Percentiles rank a stretch among this genome's conserved stretches.
phyloP scores from a whole-genome alignment of 441 rosid genomes.

The Eugenia klotzschiana region DNA sequence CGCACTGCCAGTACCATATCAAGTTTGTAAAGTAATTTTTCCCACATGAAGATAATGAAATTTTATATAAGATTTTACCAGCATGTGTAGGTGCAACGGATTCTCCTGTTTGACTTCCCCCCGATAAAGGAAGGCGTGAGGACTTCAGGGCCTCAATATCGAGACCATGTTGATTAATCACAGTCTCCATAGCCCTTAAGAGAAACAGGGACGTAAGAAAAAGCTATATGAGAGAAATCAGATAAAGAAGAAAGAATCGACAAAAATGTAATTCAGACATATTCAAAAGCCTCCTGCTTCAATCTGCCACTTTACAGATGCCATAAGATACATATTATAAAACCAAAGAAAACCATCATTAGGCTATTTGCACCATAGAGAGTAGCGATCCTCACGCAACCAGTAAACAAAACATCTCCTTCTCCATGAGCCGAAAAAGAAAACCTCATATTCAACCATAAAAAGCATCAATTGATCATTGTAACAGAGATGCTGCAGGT shows the following conservation, averaged over 20 bases:
- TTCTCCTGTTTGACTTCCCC: constrained; percentile 67
- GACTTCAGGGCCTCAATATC: constrained; percentile 85
- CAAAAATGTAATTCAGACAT: background rate
- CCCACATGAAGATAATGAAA: background rate
- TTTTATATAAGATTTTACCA: constrained; percentile 30
- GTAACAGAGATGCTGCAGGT: background rate
- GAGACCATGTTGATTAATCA: constrained; percentile 78
- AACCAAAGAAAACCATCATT: background rate
- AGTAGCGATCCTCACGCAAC: background rate
- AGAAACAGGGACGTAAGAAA: background rate
- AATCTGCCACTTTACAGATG: background rate
- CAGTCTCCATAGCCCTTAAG: constrained; percentile 98
- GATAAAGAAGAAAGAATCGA: background rate
- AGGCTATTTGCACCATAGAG: background rate
- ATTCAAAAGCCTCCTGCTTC: background rate
- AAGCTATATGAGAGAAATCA: constrained; percentile 14
- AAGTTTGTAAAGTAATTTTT: background rate
- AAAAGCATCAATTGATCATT: background rate
- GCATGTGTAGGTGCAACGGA: constrained; percentile 44
- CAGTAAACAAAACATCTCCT: background rate
- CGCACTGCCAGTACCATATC: background rate
- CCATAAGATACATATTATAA: background rate
- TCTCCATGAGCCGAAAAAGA: background rate
- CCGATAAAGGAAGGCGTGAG: constrained; percentile 51
- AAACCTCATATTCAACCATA: background rate